A percentile compares a stretch with the other conserved stretches of the same genome.
These are phyloP conservation scores for Dendrobium officinale DNA, from an alignment of 106 monocot species.

Conservation along the genomic window DNA sequence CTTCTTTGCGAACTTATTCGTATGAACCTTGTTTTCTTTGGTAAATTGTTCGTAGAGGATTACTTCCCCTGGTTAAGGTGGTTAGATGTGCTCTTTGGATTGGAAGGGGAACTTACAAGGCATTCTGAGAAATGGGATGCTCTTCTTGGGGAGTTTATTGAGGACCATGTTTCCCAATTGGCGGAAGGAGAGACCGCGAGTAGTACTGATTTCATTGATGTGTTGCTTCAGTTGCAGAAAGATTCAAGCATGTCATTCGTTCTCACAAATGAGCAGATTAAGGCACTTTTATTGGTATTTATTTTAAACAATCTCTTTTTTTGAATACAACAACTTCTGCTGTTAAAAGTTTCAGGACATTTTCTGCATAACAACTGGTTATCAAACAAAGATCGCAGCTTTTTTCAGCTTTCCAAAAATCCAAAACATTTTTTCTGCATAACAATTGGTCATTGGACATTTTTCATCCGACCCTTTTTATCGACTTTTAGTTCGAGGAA, in stretches of 20 bases:
- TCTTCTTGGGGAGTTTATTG: constrained; percentile 19
- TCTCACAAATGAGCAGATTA: background rate
- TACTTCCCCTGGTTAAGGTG: constrained; percentile 28
- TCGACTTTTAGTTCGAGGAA: no score
- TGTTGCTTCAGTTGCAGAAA: background rate
- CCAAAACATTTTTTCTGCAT: no score
- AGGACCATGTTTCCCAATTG: background rate
- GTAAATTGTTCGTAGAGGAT: constrained; percentile 18
- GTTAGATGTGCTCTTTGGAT: constrained; percentile 17
- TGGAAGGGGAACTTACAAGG: background rate
- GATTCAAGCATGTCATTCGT: background rate
- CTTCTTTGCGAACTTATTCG: background rate
- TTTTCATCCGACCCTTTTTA: no score
- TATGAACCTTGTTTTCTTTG: background rate
- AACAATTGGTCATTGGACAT: no score
- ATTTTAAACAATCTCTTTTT: background rate
- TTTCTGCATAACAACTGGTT: no score
- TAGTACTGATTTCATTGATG: background rate
- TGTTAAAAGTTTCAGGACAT: no score
- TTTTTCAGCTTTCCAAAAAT: no score
- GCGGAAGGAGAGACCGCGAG: no score
- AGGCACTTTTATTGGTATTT: background rate
- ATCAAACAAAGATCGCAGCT: no score
- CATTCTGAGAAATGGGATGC: constrained; percentile 10
- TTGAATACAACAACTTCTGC: no score